phyloP scores from a whole-genome alignment of 306 rosid genomes.

The Datisca glomerata region DNA sequence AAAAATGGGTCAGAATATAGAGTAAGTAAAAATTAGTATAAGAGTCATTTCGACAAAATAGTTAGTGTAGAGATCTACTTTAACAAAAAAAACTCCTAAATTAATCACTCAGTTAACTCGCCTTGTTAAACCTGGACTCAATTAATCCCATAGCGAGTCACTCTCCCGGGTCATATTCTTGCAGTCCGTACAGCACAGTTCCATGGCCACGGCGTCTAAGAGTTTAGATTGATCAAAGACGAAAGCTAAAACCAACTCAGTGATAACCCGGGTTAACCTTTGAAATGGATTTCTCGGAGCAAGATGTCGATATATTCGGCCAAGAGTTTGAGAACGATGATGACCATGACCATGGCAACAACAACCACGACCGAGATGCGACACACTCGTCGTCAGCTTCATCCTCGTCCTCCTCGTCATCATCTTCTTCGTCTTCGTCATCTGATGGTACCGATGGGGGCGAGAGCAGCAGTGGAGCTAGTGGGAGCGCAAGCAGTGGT shows the following conservation, averaged over 20 bases:
- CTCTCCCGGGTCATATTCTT: too few species aligned
- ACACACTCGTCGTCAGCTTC: conserved; percentile 58
- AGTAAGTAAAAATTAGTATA: too few species aligned
- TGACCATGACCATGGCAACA: conserved; percentile 13
- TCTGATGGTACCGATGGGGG: conserved; percentile 44
- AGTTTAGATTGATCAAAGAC: neutral
- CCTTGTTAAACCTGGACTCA: too few species aligned
- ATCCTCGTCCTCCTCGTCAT: conserved; percentile 37
- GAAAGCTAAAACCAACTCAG: neutral
- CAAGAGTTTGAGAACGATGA: conserved; percentile 39
- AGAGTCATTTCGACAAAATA: too few species aligned
- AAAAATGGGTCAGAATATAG: too few species aligned
- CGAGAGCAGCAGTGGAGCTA: conserved; percentile 21
- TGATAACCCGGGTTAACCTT: conserved; percentile 1
- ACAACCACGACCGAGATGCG: conserved; percentile 23
- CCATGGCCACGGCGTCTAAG: too few species aligned
- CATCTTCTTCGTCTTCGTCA: conserved; percentile 53
- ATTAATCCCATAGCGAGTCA: too few species aligned
- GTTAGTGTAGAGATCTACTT: too few species aligned
- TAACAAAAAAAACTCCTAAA: too few species aligned
- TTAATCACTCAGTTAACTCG: too few species aligned
- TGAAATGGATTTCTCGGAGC: conserved; percentile 61
- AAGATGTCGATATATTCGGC: conserved; percentile 60
- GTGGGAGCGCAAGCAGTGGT: conserved; percentile 40
- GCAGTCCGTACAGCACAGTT: too few species aligned